Conservation (phyloP, 108 stramenopile genomes). For the Nitzschia sp. region DNA sequence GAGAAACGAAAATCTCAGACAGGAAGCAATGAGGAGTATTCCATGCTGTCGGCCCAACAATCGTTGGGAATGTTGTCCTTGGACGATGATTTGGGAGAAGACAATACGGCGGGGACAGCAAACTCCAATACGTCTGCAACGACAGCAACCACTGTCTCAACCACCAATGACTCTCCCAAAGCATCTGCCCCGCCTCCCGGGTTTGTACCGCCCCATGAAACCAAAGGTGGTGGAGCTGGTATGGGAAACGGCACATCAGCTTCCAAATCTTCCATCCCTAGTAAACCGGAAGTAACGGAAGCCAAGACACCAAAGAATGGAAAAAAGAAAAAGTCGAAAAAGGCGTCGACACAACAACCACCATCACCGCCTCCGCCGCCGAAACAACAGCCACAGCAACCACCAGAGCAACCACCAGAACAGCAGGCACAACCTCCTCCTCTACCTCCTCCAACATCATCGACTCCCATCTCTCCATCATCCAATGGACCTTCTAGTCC, state of each 20-base stretch:
- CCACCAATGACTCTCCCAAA: not conserved
- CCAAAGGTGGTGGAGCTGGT: too few relatives aligned
- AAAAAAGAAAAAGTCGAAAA: too few relatives aligned
- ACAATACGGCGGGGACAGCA: not conserved
- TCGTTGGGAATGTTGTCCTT: not conserved
- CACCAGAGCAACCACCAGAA: not conserved
- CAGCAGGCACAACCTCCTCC: not conserved
- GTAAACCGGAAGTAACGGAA: too few relatives aligned
- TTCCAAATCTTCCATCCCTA: too few relatives aligned
- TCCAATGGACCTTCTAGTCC: too few relatives aligned
- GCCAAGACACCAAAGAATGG: too few relatives aligned
- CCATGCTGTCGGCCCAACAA: not conserved
- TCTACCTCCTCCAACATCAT: conserved; percentile 8
- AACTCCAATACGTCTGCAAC: not conserved
- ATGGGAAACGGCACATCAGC: too few relatives aligned
- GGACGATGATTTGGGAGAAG: not conserved
- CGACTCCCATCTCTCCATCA: not conserved
- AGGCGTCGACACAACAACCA: not conserved
- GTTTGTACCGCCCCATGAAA: not conserved
- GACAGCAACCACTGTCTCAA: not conserved
- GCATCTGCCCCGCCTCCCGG: not conserved
- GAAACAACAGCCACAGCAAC: not conserved
- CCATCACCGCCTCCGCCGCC: not conserved
- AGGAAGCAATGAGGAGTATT: not conserved
- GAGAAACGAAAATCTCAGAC: conserved; percentile 24